Evolutionary conservation across 352 stramenopile genomes (phyloP).

Genomic region (Lagenidium giganteum): DNA sequence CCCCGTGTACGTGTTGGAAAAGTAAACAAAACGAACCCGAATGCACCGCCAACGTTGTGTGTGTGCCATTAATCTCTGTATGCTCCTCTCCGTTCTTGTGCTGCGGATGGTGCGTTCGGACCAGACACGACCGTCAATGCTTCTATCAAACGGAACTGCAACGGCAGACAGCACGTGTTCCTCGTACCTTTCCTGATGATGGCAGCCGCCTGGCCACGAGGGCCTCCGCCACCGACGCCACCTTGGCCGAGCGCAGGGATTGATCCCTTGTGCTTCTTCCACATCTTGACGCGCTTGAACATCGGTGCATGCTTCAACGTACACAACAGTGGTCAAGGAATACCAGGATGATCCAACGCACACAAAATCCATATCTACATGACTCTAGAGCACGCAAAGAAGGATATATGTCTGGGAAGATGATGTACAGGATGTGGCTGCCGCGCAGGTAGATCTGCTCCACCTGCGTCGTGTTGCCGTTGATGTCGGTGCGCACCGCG

Average conservation of each 20-base stretch:
- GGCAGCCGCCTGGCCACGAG: slow-evolving; percentile 66
- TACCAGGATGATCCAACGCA: background rate
- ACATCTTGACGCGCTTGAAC: slow-evolving; percentile 86
- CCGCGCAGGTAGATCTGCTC: slow-evolving; percentile 83
- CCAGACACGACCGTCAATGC: too few species aligned
- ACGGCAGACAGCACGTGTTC: too few species aligned
- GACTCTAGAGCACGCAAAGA: slow-evolving; percentile 12
- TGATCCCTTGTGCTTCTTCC: slow-evolving; percentile 83
- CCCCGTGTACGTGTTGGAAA: slow-evolving; percentile 74
- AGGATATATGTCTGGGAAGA: slow-evolving; percentile 89
- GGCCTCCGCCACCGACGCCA: slow-evolving; percentile 42
- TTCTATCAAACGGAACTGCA: too few species aligned
- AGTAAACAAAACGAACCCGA: slow-evolving; percentile 20
- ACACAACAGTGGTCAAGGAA: slow-evolving; percentile 25
- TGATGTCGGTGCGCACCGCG: slow-evolving; percentile 75
- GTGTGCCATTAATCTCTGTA: background rate
- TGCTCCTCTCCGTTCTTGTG: too few species aligned
- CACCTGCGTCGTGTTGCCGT: slow-evolving; percentile 73
- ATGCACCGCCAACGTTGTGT: background rate
- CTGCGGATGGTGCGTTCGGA: too few species aligned
- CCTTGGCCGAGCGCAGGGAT: slow-evolving; percentile 71
- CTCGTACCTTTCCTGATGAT: slow-evolving; percentile 78
- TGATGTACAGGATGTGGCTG: slow-evolving; percentile 85
- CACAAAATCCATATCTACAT: slow-evolving; percentile 5
- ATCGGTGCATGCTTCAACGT: slow-evolving; percentile 86